phyloP scores from a whole-genome alignment of 768 basidiomycete genomes.

The Boletus pseudopeckii region DNA sequence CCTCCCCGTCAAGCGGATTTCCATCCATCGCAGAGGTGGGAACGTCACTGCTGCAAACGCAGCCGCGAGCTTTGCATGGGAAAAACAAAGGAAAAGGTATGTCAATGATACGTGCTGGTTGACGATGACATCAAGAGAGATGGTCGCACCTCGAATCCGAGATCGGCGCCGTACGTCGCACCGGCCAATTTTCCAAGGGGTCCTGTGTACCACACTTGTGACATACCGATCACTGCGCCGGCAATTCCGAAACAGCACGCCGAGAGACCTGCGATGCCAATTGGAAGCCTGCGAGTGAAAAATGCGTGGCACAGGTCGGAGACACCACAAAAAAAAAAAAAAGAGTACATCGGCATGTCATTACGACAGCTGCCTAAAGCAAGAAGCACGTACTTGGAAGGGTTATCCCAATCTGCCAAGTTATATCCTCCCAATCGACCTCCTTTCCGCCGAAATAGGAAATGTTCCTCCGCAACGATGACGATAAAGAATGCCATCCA shows the following conservation, averaged over 20 bases:
- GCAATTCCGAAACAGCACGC: slow-evolving; percentile 46
- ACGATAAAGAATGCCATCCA: slow-evolving; percentile 48
- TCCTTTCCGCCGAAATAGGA: slow-evolving; percentile 38
- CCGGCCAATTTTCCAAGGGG: slow-evolving; percentile 45
- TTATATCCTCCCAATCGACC: slow-evolving; percentile 50
- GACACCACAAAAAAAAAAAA: too few relatives aligned
- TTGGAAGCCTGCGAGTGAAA: slow-evolving; percentile 36
- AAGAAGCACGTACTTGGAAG: slow-evolving; percentile 28
- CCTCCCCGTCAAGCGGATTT: slow-evolving; percentile 42
- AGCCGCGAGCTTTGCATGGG: slow-evolving; percentile 36
- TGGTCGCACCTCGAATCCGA: slow-evolving; percentile 48
- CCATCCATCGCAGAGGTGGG: slow-evolving; percentile 45
- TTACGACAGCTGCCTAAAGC: background rate
- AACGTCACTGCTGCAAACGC: slow-evolving; percentile 45
- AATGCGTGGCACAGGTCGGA: background rate
- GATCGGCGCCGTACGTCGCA: slow-evolving; percentile 42
- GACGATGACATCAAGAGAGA: background rate
- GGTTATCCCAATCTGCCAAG: slow-evolving; percentile 44
- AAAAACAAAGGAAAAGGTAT: background rate
- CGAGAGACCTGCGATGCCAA: slow-evolving; percentile 46
- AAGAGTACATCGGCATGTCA: background rate
- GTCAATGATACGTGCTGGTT: background rate
- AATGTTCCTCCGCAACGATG: slow-evolving; percentile 45
- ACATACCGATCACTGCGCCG: slow-evolving; percentile 52
- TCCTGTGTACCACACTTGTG: slow-evolving; percentile 51